Base-by-base conservation (phyloP, 371 early-diverging fungal genomes). In the Choanephora cucurbitarum region DNA sequence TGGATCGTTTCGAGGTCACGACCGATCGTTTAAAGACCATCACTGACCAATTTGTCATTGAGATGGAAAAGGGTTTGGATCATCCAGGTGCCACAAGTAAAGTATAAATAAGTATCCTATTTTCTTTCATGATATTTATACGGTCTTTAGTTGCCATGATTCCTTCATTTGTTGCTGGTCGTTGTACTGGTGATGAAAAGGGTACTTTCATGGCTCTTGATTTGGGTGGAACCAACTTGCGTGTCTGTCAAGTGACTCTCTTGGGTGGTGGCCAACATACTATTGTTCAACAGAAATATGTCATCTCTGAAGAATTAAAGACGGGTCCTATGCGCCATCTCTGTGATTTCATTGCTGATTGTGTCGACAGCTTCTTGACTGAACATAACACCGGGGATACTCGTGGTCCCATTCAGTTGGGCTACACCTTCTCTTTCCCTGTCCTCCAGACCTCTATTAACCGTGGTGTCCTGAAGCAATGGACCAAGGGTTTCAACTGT, bases 341-440 rank as follows among this genome's bases (percentile, higher is more conserved):
- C 51, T 93, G 90, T 68, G 94, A 92, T 63, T 97, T 91, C 71
- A 85, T 98, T 58, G 95, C 94, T 44, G 92, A 92, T 22, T 85
- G 89, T 55, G 84, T 95, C 48, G 85, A 79, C 57, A 78, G 78
- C 34, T 97, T 96, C 72, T 65, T 94, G 23, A 66, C 72, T 37
- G 83, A 85, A 51, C 57, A 82, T 41, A 72, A 66, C 22, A 55
- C 58, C 21, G 55, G 52, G 6, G 17, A 15, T 11, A 45, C 3
- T 19, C 4, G 56, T 10, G 51, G 57, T 6, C 17, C 46, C 5
- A 52, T 73, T 34, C 80, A 76, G 37, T 60, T 91, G 18, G 98
- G 98, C 7, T 97, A 93, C 70, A 98, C 98, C 1, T 98, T 98
- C 67, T 92, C 92, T 14, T 98, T 94, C 74, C 95, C 98, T 21